A percentile compares a stretch with the other conserved stretches of the same genome.
These are phyloP conservation scores for Cochlearia excelsa DNA, from an alignment of 345 rosid species.

Conservation along the genomic window DNA sequence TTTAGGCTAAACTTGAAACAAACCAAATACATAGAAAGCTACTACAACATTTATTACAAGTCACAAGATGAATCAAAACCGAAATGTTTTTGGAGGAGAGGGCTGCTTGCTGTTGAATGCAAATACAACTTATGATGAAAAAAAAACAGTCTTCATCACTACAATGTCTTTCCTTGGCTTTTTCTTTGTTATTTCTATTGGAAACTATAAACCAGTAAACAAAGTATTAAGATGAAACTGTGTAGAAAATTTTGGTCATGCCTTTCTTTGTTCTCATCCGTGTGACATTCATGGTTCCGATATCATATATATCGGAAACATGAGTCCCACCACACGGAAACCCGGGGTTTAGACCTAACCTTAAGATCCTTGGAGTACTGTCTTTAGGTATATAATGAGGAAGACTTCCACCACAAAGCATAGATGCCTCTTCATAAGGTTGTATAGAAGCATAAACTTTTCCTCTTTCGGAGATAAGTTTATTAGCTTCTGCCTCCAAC, in stretches of 20 bases:
- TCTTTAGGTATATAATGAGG: conserved; percentile 78
- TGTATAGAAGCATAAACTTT: conserved; percentile 53
- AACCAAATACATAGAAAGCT: no score
- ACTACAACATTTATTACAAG: no score
- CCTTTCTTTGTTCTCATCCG: conserved; percentile 75
- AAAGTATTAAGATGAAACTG: conserved; percentile 35
- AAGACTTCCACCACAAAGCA: conserved; percentile 71
- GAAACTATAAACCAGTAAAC: no score
- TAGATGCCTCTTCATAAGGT: conserved; percentile 65
- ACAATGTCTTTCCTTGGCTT: no score
- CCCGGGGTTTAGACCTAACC: conserved; percentile 60
- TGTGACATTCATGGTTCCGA: conserved; percentile 64
- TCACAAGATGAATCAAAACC: no score
- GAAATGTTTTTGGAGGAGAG: no score
- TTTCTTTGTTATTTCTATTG: no score
- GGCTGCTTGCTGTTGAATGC: no score
- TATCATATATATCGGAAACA: conserved; percentile 70
- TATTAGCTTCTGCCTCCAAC: conserved; percentile 59
- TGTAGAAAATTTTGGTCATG: conserved; percentile 62
- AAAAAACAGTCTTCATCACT: no score
- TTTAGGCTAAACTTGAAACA: no score
- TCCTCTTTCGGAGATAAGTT: conserved; percentile 64
- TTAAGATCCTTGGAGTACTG: conserved; percentile 73
- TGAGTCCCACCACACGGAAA: conserved; percentile 95
- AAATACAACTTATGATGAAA: no score